Conservation (phyloP, 768 basidiomycete genomes). For the Russula abietina region DNA sequence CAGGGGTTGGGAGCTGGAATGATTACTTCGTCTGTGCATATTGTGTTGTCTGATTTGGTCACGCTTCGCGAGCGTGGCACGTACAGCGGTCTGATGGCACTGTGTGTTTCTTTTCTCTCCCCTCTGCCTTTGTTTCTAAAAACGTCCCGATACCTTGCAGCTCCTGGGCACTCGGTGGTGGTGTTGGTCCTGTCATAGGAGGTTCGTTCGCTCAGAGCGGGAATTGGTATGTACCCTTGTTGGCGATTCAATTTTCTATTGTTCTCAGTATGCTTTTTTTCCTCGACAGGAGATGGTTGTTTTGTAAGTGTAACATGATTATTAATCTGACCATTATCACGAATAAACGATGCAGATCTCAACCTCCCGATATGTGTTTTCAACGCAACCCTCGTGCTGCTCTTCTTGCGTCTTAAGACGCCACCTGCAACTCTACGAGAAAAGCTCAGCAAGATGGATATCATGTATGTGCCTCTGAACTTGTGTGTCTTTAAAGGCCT, state of each 20-base stretch:
- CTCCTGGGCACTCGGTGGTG: no score
- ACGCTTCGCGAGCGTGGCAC: no score
- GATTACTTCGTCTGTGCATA: conserved; percentile 28
- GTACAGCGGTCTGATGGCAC: no score
- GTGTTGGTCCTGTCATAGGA: no score
- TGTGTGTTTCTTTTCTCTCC: conserved; percentile 26
- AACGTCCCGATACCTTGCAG: conserved; percentile 4
- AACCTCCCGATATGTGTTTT: conserved; percentile 32
- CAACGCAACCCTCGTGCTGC: conserved; percentile 27
- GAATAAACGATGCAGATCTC: neutral
- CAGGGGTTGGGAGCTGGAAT: conserved; percentile 31
- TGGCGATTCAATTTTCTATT: neutral
- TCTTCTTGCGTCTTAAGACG: conserved; percentile 34
- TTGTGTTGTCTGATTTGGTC: no score
- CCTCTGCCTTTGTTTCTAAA: no score
- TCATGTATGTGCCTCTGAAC: no score
- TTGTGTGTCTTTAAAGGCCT: neutral
- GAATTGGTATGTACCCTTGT: conserved; percentile 12
- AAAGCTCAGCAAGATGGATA: no score
- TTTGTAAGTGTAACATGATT: conserved; percentile 18
- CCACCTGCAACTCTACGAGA: no score
- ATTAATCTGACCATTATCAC: neutral
- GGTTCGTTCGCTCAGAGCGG: no score
- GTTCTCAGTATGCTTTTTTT: neutral
- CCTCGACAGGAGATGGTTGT: conserved; percentile 24